Evolutionary conservation across 768 basidiomycete species (phyloP).

Genomic region (Suillus cothurnatus): DNA sequence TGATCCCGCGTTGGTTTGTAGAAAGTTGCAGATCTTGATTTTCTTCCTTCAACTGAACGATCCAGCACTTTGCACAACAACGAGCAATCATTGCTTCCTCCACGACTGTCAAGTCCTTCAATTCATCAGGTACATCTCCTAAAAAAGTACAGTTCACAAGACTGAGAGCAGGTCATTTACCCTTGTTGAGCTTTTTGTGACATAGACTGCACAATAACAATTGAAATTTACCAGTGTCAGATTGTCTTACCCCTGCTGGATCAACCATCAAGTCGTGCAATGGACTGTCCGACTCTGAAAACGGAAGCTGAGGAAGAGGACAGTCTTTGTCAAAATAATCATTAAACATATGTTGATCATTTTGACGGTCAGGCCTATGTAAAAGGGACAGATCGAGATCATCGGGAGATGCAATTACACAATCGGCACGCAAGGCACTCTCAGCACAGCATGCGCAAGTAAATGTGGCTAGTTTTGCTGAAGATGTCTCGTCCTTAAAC

Average conservation of each 20-base stretch:
- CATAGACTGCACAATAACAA: not conserved
- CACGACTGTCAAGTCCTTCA: constrained; percentile 36
- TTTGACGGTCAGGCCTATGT: not conserved
- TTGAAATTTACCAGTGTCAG: not conserved
- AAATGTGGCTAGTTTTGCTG: not conserved
- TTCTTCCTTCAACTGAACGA: constrained; percentile 37
- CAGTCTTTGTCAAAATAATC: not conserved
- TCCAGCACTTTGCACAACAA: constrained; percentile 39
- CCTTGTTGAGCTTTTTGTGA: not conserved
- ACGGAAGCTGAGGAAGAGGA: not conserved
- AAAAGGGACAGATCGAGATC: not conserved
- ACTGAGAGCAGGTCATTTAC: not conserved
- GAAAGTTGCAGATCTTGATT: not conserved
- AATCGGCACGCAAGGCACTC: not conserved
- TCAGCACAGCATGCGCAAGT: not conserved
- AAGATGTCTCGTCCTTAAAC: not conserved
- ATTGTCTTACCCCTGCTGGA: not conserved
- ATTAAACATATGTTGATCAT: not conserved
- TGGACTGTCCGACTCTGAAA: not conserved
- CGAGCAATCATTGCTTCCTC: constrained; percentile 44
- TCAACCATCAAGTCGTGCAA: not conserved
- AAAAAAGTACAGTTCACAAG: no score
- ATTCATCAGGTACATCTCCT: constrained; percentile 27
- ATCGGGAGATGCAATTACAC: not conserved
- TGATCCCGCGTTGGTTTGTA: constrained; percentile 32